Base-by-base conservation (phyloP, 768 basidiomycete genomes). In the Tylopilus subfusipes region DNA sequence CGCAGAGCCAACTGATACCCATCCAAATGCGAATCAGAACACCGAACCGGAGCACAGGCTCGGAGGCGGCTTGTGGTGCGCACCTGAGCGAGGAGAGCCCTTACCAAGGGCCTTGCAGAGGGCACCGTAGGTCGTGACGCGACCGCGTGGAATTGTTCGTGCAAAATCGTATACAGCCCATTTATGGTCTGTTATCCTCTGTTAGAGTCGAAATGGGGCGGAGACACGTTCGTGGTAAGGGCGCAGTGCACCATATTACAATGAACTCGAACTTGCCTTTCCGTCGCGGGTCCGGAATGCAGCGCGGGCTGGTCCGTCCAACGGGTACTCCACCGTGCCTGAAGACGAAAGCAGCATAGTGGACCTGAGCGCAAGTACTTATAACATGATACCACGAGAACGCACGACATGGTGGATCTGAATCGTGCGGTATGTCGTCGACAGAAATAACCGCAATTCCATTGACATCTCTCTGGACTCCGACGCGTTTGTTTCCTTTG, bases 11-110 rank as follows among this genome's bases (percentile, higher is more conserved):
- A 85, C 85, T 82, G 16, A 51, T 29, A 39, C 6, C 9, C 18
- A 38, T 13, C 2, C 10, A 27, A 42, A 30, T 2, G 18, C 14
- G 13, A 33, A 22, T 46, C 16, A 48, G 22, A 21, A 24, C 11
- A 7, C 25, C 12, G 16, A 18, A 21, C 7, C 14, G 9, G 9
- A 42, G 40, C 22, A 8, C 21, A 31, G 11, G 40, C 11, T 43
- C 24, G 24, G 13, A 36, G 14, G 25, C 25, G 25, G 25, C 25
- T 27, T 4, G 25, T 7, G 25, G 34, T 36, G 64, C 76, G n/a
- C 56, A 83, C 82, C 81, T 59, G 85, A 84, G 18, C 84, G 82
- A 29, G 85, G 81, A 6, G 84, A 85, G 12, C 84, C 84, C 27
- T 58, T 51, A 1, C 82, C 81, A 3, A 83, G 68, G 8, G 76